Evolutionary conservation across 225 moss, liverwort and hornwort species (phyloP), one percentile per base, ranked within the genome.

Genomic region (Marchantia polymorpha): DNA sequence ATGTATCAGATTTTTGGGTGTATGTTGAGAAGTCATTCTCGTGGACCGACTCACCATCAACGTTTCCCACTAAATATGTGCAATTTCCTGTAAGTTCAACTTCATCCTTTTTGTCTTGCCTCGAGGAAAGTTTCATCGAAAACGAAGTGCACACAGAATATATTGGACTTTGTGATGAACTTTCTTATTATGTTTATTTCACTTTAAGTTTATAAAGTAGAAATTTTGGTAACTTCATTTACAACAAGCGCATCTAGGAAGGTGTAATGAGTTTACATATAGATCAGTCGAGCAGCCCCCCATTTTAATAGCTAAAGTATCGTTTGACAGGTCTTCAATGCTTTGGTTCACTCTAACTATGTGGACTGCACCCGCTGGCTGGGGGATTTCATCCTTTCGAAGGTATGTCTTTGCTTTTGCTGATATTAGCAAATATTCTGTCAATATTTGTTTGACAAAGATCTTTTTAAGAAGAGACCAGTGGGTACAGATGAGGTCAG

Each of bases 291-390:
- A 39, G 5, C 39, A 5, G 30, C 10, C 23, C 23, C 8, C 29
- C 65, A 65, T 65, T 46, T 19, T 69, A 12, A 31, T 5, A 30
- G 47, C 10, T n/a, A 48, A n/a, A 0, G 39, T 23, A 60, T 12
- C 54, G 15, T n/a, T 10, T 75, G 69, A 76, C 87, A 91, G 90
- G 86, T 99, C 1, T 94, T 94, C 59, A 99, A 91, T 84, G 97
- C 94, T 16, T 64, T 88, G 22, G 94, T 99, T 64, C 97, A 99
- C 80, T 93, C 91, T 56, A 99, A 99, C 70, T 94, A 99, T 70
- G 97, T 99, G 85, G 97, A 99, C 73, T 99, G 97, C 77, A 92
- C 93, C 20, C 93, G 97, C 66, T 99, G 97, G 97, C 91, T 99
- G 0, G 97, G 94, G 31, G 94, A 99, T 76, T 94, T 94, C 74